These are phyloP conservation scores for Fagus sylvatica DNA, from an alignment of 306 rosid genomes.

Conservation along the genomic window DNA sequence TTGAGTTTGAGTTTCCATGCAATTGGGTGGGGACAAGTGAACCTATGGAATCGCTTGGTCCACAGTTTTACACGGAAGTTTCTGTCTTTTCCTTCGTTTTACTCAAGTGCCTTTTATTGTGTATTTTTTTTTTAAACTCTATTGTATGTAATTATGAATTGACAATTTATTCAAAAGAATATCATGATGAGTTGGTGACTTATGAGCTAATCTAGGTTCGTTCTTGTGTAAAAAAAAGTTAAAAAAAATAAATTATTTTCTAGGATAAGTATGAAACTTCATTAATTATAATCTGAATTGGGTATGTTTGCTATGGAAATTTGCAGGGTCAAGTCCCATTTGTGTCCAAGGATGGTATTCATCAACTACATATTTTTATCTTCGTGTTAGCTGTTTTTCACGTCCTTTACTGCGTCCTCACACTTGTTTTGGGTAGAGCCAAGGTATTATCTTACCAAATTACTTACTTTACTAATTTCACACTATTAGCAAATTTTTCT, in stretches of 20 bases:
- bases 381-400: slow-evolving; percentile 76
- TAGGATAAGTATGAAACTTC: background rate
- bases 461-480: background rate
- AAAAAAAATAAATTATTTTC: background rate
- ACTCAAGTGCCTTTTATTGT: too few relatives aligned
- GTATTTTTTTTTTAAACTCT: background rate
- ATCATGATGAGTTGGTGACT: too few relatives aligned
- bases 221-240: background rate
- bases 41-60: background rate
- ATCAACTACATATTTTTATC: slow-evolving; percentile 85
- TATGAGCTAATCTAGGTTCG: too few relatives aligned
- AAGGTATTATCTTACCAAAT: slow-evolving; percentile 43
- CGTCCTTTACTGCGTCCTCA: slow-evolving; percentile 65
- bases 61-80: background rate
- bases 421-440: slow-evolving; percentile 65
- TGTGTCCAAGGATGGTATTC: slow-evolving; percentile 64
- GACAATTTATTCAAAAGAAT: background rate
- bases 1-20: background rate
- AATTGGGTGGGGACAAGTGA: background rate
- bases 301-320: background rate
- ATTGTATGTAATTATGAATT: background rate
- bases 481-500: too few relatives aligned
- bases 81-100: background rate
- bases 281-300: background rate
- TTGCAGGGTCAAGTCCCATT: slow-evolving; percentile 66